Evolutionary conservation across 1,284 basidiomycete genomes (phyloP).

Genomic region (Marasmius fiardii): DNA sequence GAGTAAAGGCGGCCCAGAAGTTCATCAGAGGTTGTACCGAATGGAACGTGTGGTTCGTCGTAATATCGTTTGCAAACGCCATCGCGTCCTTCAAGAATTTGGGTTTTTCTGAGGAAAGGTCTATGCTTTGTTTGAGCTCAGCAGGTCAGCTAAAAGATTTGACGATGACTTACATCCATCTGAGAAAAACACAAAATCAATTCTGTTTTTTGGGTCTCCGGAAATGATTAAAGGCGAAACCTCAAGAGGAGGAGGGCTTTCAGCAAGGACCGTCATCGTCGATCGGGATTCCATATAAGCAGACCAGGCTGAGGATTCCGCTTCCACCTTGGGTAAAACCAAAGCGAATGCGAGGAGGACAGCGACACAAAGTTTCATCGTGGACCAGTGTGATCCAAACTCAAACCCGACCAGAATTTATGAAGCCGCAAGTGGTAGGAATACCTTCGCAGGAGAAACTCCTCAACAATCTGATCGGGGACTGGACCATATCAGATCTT

Average conservation of each 20-base stretch:
- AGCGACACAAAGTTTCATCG: not conserved
- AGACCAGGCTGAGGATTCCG: not conserved
- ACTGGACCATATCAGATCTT: no score
- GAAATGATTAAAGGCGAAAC: constrained; percentile 59
- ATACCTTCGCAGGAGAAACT: no score
- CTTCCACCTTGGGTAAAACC: not conserved
- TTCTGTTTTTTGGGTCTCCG: constrained; percentile 60
- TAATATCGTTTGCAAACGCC: constrained; percentile 66
- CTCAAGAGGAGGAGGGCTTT: constrained; percentile 42
- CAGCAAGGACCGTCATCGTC: not conserved
- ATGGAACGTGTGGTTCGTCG: constrained; percentile 72
- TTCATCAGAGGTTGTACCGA: constrained; percentile 77
- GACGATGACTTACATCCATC: constrained; percentile 68
- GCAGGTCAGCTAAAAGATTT: not conserved
- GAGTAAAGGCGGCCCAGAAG: constrained; percentile 79
- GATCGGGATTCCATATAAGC: not conserved
- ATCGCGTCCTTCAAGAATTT: constrained; percentile 72
- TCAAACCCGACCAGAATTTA: no score
- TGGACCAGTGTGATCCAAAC: no score
- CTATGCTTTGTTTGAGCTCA: constrained; percentile 1
- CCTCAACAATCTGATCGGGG: no score
- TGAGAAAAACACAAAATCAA: constrained; percentile 78
- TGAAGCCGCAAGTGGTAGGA: no score
- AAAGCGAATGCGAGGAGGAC: not conserved
- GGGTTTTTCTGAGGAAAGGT: constrained; percentile 47